Conservation (phyloP, 768 basidiomycete species). For the Goffeauzyma gilvescens region DNA sequence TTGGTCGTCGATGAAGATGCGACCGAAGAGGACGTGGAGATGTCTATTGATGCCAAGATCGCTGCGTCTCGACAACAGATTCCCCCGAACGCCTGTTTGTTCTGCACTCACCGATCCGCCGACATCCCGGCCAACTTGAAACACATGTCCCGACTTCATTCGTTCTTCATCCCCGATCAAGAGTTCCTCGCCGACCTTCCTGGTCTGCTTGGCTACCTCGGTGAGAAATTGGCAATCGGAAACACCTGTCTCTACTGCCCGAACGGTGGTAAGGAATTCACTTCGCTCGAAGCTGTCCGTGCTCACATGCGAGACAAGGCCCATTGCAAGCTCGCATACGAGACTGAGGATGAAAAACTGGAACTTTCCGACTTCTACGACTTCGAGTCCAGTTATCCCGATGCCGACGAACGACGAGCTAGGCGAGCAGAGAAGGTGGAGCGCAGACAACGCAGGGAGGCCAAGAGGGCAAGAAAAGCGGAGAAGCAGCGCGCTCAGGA, state of each 20-base stretch:
- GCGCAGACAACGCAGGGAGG: constrained; percentile 18
- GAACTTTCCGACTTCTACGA: constrained; percentile 89
- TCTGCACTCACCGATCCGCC: constrained; percentile 45
- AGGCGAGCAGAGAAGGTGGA: constrained; percentile 27
- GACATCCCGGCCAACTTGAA: constrained; percentile 48
- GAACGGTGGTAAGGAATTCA: constrained; percentile 60
- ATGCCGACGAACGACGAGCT: constrained; percentile 28
- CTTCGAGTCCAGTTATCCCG: constrained; percentile 62
- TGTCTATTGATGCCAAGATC: constrained; percentile 18
- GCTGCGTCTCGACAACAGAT: constrained; percentile 35
- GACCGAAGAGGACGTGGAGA: constrained; percentile 7
- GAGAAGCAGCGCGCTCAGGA: constrained; percentile 28
- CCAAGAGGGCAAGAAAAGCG: constrained; percentile 29
- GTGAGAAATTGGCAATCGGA: constrained; percentile 80
- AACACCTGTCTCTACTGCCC: constrained; percentile 79
- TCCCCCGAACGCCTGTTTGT: constrained; percentile 56
- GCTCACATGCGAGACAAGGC: constrained; percentile 87
- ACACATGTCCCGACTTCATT: constrained; percentile 76
- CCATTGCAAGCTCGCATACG: constrained; percentile 92
- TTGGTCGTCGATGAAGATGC: constrained; percentile 7
- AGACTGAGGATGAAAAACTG: constrained; percentile 54
- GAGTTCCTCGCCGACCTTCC: constrained; percentile 68
- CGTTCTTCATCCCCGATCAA: constrained; percentile 88
- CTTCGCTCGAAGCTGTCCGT: constrained; percentile 65
- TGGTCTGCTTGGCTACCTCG: constrained; percentile 68